Percentiles rank a stretch among this genome's conserved stretches.
phyloP scores from a whole-genome alignment of 1,139 yeast species.

The Debaryomyces sp. region DNA sequence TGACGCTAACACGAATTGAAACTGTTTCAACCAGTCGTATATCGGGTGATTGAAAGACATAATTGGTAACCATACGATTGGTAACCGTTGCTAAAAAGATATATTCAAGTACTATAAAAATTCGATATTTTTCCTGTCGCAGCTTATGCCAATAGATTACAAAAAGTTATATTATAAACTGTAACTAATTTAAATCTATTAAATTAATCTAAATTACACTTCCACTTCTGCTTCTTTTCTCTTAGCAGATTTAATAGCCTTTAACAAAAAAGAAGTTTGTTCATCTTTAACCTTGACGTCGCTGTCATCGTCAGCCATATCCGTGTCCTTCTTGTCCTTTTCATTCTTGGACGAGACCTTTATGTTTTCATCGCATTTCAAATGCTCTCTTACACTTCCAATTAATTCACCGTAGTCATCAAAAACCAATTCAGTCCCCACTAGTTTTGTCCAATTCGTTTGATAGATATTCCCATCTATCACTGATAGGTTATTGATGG shows the following conservation, averaged over 20 bases:
- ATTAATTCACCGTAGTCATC: constrained; percentile 59
- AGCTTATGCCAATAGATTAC: background rate
- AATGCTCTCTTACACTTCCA: constrained; percentile 46
- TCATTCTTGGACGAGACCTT: constrained; percentile 24
- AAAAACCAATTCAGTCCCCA: constrained; percentile 79
- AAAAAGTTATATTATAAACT: background rate
- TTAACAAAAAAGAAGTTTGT: constrained; percentile 31
- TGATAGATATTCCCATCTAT: constrained; percentile 58
- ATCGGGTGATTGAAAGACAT: constrained; percentile 29
- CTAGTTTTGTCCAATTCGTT: constrained; percentile 76
- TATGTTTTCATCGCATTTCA: constrained; percentile 32
- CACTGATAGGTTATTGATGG: constrained; percentile 33
- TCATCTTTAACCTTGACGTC: constrained; percentile 16
- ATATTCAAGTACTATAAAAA: background rate
- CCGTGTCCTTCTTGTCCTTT: constrained; percentile 17
- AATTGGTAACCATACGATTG: background rate
- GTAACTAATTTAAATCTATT: background rate
- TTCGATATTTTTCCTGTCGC: background rate
- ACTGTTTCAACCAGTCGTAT: constrained; percentile 26
- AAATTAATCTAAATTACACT: background rate
- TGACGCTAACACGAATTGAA: constrained; percentile 69
- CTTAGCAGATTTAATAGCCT: constrained; percentile 31
- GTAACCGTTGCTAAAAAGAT: background rate
- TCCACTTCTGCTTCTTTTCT: constrained; percentile 14
- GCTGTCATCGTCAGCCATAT: constrained; percentile 17